These are phyloP conservation scores for Yamadazyma sp. DNA, from an alignment of 805 yeast genomes.

Conservation along the genomic window DNA sequence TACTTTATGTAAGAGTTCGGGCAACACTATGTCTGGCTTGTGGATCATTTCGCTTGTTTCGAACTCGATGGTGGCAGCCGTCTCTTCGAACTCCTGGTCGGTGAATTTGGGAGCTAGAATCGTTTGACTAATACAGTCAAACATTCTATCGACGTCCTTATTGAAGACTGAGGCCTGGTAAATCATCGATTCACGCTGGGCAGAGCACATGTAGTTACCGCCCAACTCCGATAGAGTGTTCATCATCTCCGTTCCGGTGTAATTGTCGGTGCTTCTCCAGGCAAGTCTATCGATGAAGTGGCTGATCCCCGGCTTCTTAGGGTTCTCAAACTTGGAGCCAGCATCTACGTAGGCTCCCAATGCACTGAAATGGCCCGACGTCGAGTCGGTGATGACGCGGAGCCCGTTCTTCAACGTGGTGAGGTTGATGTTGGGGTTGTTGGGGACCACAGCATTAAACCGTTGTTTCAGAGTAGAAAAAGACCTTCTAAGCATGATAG, in stretches of 20 bases:
- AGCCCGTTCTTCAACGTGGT: constrained; percentile 69
- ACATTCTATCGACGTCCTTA: constrained; percentile 77
- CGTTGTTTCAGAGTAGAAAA: constrained; percentile 7
- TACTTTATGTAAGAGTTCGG: constrained; percentile 84
- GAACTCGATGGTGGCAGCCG: constrained; percentile 69
- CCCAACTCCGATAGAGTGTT: constrained; percentile 77
- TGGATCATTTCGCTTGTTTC: constrained; percentile 81
- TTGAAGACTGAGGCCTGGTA: constrained; percentile 96
- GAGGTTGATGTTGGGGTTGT: constrained; percentile 23
- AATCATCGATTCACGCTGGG: constrained; percentile 87
- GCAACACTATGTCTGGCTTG: constrained; percentile 81
- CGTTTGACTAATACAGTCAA: constrained; percentile 72
- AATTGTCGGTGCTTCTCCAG: constrained; percentile 64
- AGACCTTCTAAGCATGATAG: constrained; percentile 8
- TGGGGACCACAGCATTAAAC: background rate
- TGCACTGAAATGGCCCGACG: constrained; percentile 90
- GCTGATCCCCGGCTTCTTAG: constrained; percentile 63
- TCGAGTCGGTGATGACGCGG: constrained; percentile 76
- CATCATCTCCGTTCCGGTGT: constrained; percentile 67
- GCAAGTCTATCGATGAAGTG: constrained; percentile 87
- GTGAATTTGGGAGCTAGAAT: constrained; percentile 68
- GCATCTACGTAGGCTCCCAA: constrained; percentile 87
- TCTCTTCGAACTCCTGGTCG: constrained; percentile 70
- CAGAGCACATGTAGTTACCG: constrained; percentile 91
- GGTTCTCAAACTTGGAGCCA: constrained; percentile 81